These are phyloP conservation scores for Aquilaria sinensis DNA, from an alignment of 345 rosid species.

Conservation along the genomic window DNA sequence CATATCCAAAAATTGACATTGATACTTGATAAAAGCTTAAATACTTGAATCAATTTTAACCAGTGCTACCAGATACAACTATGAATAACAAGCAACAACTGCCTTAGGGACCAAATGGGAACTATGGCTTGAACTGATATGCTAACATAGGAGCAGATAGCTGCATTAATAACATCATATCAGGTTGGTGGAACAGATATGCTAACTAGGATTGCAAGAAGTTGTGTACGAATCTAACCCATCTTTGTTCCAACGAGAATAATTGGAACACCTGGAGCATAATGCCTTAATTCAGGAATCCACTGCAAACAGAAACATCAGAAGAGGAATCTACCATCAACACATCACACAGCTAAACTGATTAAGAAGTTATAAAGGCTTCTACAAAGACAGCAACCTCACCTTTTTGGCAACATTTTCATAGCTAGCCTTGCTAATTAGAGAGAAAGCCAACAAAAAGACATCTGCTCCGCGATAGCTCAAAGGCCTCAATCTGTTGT, in stretches of 20 bases:
- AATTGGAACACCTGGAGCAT: slow-evolving; percentile 83
- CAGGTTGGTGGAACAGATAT: background rate
- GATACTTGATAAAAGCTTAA: too few species aligned
- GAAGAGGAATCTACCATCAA: slow-evolving; percentile 18
- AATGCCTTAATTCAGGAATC: slow-evolving; percentile 93
- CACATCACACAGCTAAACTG: slow-evolving; percentile 1
- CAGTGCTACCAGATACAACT: too few species aligned
- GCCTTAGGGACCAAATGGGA: too few species aligned
- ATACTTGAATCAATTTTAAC: too few species aligned
- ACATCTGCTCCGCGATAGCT: slow-evolving; percentile 95
- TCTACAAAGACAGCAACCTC: slow-evolving; percentile 1
- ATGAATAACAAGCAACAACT: too few species aligned
- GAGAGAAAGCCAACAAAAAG: slow-evolving; percentile 84
- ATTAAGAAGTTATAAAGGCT: background rate
- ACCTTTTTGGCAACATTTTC: slow-evolving; percentile 87
- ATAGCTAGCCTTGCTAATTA: slow-evolving; percentile 91
- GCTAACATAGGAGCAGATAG: too few species aligned
- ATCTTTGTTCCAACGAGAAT: slow-evolving; percentile 86
- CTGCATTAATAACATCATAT: background rate
- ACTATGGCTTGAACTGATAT: too few species aligned
- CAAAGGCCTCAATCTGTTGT: slow-evolving; percentile 82
- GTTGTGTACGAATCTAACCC: slow-evolving; percentile 34
- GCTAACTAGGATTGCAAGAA: slow-evolving; percentile 1
- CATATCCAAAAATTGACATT: too few species aligned
- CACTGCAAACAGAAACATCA: slow-evolving; percentile 44